Evolutionary conservation across 169 alveolate genomes (phyloP), one percentile per base, ranked within the genome.

Genomic region (Theileria luwenshuni): DNA sequence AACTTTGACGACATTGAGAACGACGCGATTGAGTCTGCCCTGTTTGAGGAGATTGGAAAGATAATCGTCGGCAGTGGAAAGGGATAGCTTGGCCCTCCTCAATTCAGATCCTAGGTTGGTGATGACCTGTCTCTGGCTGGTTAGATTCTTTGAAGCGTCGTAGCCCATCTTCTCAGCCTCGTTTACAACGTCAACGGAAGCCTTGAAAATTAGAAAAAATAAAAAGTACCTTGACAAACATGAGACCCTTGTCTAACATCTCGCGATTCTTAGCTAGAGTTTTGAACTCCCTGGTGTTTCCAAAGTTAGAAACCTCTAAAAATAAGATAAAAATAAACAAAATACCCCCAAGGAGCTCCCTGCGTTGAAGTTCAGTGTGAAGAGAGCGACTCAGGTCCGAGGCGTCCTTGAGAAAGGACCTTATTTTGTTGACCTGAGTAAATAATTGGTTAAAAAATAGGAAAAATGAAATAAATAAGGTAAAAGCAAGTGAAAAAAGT

Each of bases 151-250:
- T 0, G 71, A 69, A 7, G 84, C 84, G 33, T 77, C 72, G 1
- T 70, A 60, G 0, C 84, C 84, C 15, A 74, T 59, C 89, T 48
- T 72, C 43, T 81, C 84, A 23, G 84, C 69, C 72, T 81, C 89
- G 64, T 75, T 72, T 48, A 70, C 84, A 41, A 59, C 71, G 35
- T 83, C 89, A 21, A 72, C 63, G 28, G 89, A 81, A 10, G 83
- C 58, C 84, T 81, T 70, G 12, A 2, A 5, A 52, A 10, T 8
- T 1, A 27, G 13, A 21, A 8, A 1, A 51, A 27, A 54, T 67
- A 19, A 35, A 25, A 42, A 8, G 56, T 35, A 67, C 75, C 75
- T 67, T 43, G 17, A 79, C 35, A 72, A 68, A 79, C 63, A 33
- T 60, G 13, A 38, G 69, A 13, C 86, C 86, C 76, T 79, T 59